Percentiles rank a stretch among this genome's conserved stretches.
These are phyloP conservation scores for Collybia mongolica DNA, from an alignment of 768 basidiomycete species.

Conservation along the genomic window DNA sequence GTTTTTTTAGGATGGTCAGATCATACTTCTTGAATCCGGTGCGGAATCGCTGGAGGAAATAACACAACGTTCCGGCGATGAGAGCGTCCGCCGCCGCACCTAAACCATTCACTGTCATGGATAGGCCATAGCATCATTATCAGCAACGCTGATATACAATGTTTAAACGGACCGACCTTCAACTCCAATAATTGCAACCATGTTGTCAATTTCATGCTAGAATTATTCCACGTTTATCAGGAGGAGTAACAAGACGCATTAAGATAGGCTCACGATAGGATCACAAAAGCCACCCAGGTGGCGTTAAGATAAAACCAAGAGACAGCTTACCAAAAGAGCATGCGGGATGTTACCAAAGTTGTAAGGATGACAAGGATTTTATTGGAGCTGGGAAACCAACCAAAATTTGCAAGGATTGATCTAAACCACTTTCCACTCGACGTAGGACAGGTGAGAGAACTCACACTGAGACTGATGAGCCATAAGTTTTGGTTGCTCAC, in stretches of 20 bases:
- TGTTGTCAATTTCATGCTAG: conserved; percentile 41
- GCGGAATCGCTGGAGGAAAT: conserved; percentile 46
- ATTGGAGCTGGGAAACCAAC: conserved; percentile 23
- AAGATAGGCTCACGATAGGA: conserved; percentile 37
- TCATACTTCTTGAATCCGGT: conserved; percentile 53
- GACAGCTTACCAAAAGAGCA: conserved; percentile 38
- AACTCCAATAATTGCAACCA: conserved; percentile 42
- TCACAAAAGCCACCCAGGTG: conserved; percentile 38
- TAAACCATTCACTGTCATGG: conserved; percentile 54
- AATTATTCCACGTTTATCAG: conserved; percentile 5
- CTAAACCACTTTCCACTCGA: conserved; percentile 24
- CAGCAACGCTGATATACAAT: neutral
- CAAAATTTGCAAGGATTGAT: conserved; percentile 50
- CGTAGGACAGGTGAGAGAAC: conserved; percentile 9
- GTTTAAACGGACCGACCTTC: conserved; percentile 31
- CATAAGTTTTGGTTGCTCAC: conserved; percentile 48
- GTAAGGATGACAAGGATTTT: neutral
- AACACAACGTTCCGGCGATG: conserved; percentile 49
- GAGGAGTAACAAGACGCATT: neutral
- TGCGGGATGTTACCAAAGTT: conserved; percentile 17
- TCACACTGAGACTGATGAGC: conserved; percentile 42
- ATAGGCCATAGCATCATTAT: conserved; percentile 36
- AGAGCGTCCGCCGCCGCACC: conserved; percentile 48
- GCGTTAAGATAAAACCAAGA: neutral
- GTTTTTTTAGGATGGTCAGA: neutral